Percentiles rank a stretch among this genome's conserved stretches.
phyloP scores from a whole-genome alignment of 2,329 filamentous ascomycete genomes.

The Hirsutella rhossiliensis region DNA sequence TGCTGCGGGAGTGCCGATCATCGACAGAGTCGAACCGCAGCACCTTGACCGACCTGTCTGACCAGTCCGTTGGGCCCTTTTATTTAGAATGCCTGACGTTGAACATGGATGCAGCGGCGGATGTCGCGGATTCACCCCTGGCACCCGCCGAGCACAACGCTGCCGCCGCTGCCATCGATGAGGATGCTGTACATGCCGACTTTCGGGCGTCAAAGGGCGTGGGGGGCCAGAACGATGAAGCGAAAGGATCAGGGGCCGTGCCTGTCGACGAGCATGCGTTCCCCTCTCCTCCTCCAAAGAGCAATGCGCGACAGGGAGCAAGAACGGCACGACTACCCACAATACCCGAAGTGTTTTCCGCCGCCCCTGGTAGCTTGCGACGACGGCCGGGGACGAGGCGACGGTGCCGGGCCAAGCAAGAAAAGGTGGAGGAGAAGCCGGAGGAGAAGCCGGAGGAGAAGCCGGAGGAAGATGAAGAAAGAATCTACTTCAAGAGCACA shows the following conservation, averaged over 20 bases:
- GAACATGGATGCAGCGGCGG: conserved; percentile 22
- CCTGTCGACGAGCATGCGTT: neutral
- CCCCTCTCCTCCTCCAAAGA: conserved; percentile 9
- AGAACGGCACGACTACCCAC: conserved; percentile 7
- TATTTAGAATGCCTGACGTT: conserved; percentile 34
- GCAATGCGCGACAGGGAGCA: conserved; percentile 7
- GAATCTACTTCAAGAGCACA: conserved; percentile 34
- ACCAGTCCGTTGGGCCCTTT: conserved; percentile 35
- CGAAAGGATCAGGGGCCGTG: neutral
- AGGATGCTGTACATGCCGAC: conserved; percentile 13
- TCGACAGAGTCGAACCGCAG: conserved; percentile 14
- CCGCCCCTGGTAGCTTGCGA: neutral
- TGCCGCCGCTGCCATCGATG: conserved; percentile 1
- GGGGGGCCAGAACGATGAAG: conserved; percentile 1
- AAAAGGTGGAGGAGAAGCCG: neutral
- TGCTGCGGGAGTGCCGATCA: conserved; percentile 5
- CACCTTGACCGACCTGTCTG: conserved; percentile 11
- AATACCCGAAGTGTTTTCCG: conserved; percentile 12
- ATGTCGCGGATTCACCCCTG: conserved; percentile 5
- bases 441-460: conserved; percentile 11
- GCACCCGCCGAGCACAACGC: neutral
- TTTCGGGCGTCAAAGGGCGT: conserved; percentile 7
- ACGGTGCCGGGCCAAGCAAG: neutral
- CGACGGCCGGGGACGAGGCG: neutral
- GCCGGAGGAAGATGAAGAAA: conserved; percentile 26